Evolutionary conservation across 2,329 filamentous ascomycete species (phyloP).

Genomic region (Fusarium buxicola): DNA sequence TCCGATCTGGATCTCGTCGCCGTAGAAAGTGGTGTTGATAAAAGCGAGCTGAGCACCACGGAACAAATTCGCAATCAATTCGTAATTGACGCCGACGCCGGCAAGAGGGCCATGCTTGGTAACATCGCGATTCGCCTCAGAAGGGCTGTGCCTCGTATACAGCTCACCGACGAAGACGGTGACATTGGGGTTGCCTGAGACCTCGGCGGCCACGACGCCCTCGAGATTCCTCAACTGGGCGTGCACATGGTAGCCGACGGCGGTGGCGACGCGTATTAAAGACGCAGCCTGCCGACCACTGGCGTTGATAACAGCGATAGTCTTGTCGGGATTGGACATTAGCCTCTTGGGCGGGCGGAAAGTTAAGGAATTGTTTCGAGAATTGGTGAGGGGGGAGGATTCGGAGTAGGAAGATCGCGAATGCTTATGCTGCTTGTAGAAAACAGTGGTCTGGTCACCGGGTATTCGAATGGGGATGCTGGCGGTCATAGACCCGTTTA

Average conservation of each 20-base stretch:
- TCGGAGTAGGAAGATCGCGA: conserved; percentile 72
- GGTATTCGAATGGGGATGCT: conserved; percentile 54
- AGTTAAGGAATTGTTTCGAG: conserved; percentile 70
- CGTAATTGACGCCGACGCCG: conserved; percentile 75
- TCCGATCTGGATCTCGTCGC: conserved; percentile 91
- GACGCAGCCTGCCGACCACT: conserved; percentile 96
- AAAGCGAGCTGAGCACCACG: conserved; percentile 88
- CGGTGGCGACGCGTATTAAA: conserved; percentile 91
- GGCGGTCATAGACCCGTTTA: conserved; percentile 53
- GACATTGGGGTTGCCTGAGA: conserved; percentile 82
- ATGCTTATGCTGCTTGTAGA: conserved; percentile 66
- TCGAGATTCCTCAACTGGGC: conserved; percentile 91
- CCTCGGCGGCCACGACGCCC: conserved; percentile 88
- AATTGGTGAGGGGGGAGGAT: conserved; percentile 64
- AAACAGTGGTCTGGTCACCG: conserved; percentile 51
- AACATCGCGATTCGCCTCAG: conserved; percentile 69
- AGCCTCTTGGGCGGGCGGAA: conserved; percentile 70
- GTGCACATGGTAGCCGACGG: conserved; percentile 92
- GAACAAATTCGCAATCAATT: conserved; percentile 82
- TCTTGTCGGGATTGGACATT: conserved; percentile 75
- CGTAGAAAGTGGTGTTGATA: conserved; percentile 98
- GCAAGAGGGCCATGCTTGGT: conserved; percentile 74
- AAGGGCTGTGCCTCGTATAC: conserved; percentile 65
- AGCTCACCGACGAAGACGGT: conserved; percentile 73
- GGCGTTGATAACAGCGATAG: conserved; percentile 94